phyloP scores from a whole-genome alignment of 2,329 filamentous ascomycete species.

The Furcasterigmium sp. region DNA sequence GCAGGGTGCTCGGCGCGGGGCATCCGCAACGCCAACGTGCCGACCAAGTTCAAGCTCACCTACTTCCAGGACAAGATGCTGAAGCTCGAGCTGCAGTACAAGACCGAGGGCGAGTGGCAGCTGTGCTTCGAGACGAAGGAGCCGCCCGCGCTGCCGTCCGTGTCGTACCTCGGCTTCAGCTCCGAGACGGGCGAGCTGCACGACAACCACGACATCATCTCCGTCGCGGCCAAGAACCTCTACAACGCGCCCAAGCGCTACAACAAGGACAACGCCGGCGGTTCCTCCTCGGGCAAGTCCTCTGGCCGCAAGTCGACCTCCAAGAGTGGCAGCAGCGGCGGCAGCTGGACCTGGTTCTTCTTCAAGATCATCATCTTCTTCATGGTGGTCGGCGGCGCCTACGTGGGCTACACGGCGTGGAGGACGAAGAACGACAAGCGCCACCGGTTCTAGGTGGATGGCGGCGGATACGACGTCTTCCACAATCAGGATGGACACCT shows the following conservation, averaged over 20 bases:
- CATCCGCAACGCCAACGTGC: constrained; percentile 71
- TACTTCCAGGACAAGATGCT: constrained; percentile 96
- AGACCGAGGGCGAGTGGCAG: constrained; percentile 81
- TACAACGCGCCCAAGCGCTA: constrained; percentile 59
- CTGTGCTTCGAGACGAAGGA: constrained; percentile 75
- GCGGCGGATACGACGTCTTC: neutral
- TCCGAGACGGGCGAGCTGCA: constrained; percentile 93
- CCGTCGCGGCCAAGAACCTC: constrained; percentile 79
- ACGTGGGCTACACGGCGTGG: constrained; percentile 83
- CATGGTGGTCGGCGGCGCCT: constrained; percentile 64
- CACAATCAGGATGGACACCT: no score
- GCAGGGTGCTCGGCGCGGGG: constrained; percentile 93
- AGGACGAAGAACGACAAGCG: constrained; percentile 58
- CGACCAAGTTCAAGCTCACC: constrained; percentile 82
- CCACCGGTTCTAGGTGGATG: constrained; percentile 44
- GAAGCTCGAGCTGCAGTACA: constrained; percentile 90
- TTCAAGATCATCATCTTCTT: constrained; percentile 79
- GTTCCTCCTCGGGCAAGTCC: constrained; percentile 23
- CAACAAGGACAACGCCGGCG: constrained; percentile 30
- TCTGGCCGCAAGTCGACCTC: constrained; percentile 24
- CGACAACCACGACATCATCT: constrained; percentile 97
- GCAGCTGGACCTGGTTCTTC: constrained; percentile 60
- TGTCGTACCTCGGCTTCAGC: constrained; percentile 70
- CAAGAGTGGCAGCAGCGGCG: constrained; percentile 31
- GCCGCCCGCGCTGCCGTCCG: constrained; percentile 71